Percentiles rank a stretch among this genome's conserved stretches.
Evolutionary conservation across 2,329 filamentous ascomycete species (phyloP).

Genomic region (Nigrograna mackinnonii): DNA sequence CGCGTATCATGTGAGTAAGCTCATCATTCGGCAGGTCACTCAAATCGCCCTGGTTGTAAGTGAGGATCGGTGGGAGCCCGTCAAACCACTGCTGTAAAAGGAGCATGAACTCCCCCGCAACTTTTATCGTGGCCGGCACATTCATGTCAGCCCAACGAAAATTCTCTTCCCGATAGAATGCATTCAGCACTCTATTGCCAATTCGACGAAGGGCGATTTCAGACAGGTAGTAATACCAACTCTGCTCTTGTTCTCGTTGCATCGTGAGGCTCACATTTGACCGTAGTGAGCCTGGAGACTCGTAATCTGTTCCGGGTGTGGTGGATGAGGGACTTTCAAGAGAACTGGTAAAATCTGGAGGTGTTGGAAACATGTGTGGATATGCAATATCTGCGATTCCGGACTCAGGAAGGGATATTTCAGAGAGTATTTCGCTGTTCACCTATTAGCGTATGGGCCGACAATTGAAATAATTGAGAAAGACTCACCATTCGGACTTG

Average conservation of each 20-base stretch:
- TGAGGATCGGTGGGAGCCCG: conserved; percentile 2
- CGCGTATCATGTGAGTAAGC: conserved; percentile 17
- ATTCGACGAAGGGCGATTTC: conserved; percentile 32
- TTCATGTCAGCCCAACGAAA: conserved; percentile 17
- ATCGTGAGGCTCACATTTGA: conserved; percentile 1
- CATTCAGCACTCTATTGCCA: conserved; percentile 11
- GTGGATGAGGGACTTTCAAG: too few relatives aligned
- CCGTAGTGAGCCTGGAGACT: too few relatives aligned
- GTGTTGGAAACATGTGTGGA: conserved; percentile 31
- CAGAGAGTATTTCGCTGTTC: conserved; percentile 19
- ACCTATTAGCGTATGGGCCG: too few relatives aligned
- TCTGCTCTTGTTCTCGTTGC: conserved; percentile 2
- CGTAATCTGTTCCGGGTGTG: too few relatives aligned
- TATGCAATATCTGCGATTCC: conserved; percentile 27
- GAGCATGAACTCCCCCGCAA: conserved; percentile 11
- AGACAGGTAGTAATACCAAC: conserved; percentile 34
- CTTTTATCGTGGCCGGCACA: conserved; percentile 3
- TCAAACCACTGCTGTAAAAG: conserved; percentile 11
- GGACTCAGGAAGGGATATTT: conserved; percentile 16
- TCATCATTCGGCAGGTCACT: conserved; percentile 12
- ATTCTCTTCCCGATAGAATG: conserved; percentile 15
- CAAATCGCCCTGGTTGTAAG: too few relatives aligned
- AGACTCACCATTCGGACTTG: conserved; percentile 34
- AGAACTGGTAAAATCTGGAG: conserved; percentile 4
- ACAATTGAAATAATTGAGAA: too few relatives aligned